Percentiles rank a stretch among this genome's conserved stretches.
phyloP scores from a whole-genome alignment of 352 stramenopile species.

The Phytopythium mirpurense region DNA sequence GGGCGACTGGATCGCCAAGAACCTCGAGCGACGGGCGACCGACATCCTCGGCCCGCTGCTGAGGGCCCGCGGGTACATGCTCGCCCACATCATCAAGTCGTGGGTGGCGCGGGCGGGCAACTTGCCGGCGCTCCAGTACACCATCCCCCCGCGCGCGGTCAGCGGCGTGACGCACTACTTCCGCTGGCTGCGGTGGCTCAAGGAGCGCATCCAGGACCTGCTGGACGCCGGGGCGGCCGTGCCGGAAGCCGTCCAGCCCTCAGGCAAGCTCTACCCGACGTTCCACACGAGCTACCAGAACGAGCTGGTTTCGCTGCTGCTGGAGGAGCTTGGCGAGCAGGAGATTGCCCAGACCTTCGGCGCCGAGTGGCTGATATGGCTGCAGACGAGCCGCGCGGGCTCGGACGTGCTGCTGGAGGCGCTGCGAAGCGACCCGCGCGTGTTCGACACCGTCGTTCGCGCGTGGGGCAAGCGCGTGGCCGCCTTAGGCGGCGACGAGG shows the following conservation, averaged over 20 bases:
- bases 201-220: conserved; percentile 53
- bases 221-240: conserved; percentile 34
- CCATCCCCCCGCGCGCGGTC: conserved; percentile 39
- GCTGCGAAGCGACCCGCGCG: conserved; percentile 19
- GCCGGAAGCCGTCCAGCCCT: conserved; percentile 25
- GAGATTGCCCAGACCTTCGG: conserved; percentile 27
- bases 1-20: conserved; percentile 41
- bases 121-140: conserved; percentile 37
- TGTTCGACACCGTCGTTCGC: conserved; percentile 43
- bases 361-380: conserved; percentile 43
- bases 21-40: conserved; percentile 29
- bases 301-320: conserved; percentile 35
- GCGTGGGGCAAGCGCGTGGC: conserved; percentile 38
- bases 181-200: conserved; percentile 61
- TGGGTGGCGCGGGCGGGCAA: conserved; percentile 43
- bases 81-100: conserved; percentile 58
- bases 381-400: conserved; percentile 36
- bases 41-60: conserved; percentile 50
- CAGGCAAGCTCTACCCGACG: conserved; percentile 43
- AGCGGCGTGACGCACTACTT: conserved; percentile 64
- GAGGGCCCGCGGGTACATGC: conserved; percentile 49
- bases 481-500: conserved; percentile 12
- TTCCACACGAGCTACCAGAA: conserved; percentile 58
- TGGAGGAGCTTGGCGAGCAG: conserved; percentile 42
- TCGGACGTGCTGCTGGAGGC: conserved; percentile 50